Evolutionary conservation across 768 basidiomycete genomes (phyloP), one percentile per base, ranked within the genome.

Genomic region (Boletus tylopilopsis): DNA sequence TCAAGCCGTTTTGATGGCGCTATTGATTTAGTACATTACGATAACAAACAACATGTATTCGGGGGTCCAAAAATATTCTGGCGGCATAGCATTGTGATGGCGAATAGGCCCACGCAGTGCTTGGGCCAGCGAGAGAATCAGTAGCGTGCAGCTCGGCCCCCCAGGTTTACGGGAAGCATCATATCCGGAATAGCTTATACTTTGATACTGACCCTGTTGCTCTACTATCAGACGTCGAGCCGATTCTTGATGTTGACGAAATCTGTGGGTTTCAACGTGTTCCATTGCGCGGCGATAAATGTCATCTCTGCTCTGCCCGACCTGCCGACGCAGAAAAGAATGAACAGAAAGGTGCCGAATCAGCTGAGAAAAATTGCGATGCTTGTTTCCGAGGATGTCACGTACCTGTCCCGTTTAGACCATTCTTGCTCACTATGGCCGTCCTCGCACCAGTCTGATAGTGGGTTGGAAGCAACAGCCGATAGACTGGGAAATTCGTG

Each of bases 231-330:
- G 53, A 82, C 80, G 45, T 74, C 78, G 51, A 83, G 73, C 56
- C 69, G 77, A 44, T 63, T 68, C 61, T 84, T 84, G 68, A 82
- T 66, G 29, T 59, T 64, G 43, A 80, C 64, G 58, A 84, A 80
- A 47, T 82, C 77, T n/a, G 70, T 65, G 5, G 78, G 65, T 45
- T 69, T 70, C 59, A 84, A 61, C 15, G 64, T 73, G 29, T 63
- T 57, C 84, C 83, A 86, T 47, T 70, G 60, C 11, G 66, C 69
- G 30, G 73, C 61, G 33, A 86, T 60, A 51, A 71, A 57, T 18
- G 64, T 64, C 75, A 86, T 83, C 66, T 84, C 80, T 48, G 64
- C 64, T 56, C 75, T 79, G 27, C 84, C 84, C 47, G 73, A 68
- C 49, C 83, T 85, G 61, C 35, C 50, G 42, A 23, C 37, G 51